These are phyloP conservation scores for Wickerhamiella shivajii DNA, from an alignment of 805 yeast species.

Conservation along the genomic window DNA sequence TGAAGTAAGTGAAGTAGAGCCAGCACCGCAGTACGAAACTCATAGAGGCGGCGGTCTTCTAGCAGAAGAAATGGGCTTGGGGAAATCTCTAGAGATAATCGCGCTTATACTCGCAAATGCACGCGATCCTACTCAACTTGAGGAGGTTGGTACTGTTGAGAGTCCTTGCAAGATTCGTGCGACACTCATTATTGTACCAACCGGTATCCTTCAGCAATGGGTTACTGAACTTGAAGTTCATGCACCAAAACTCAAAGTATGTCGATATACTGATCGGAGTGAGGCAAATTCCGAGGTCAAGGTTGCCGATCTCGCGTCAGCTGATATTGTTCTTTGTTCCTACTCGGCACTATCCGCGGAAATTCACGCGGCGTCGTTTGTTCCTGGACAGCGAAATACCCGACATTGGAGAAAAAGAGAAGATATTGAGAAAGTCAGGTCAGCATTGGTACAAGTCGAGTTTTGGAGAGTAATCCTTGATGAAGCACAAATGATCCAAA, in stretches of 20 bases:
- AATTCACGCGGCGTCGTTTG: constrained; percentile 62
- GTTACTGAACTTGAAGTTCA: constrained; percentile 46
- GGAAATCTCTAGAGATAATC: constrained; percentile 79
- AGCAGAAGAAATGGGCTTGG: constrained; percentile 96
- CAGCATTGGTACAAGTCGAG: constrained; percentile 68
- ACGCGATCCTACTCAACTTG: constrained; percentile 26
- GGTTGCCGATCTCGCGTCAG: constrained; percentile 40
- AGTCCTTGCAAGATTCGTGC: constrained; percentile 42
- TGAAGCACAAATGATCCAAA: constrained; percentile 87
- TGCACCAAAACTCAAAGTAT: constrained; percentile 47
- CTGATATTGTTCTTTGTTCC: constrained; percentile 71
- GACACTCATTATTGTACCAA: constrained; percentile 76
- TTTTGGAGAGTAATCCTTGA: constrained; percentile 86
- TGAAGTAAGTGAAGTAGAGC: constrained; percentile 1
- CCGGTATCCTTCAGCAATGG: constrained; percentile 79
- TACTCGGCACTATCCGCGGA: constrained; percentile 60
- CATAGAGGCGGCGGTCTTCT: constrained; percentile 40
- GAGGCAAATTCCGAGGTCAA: constrained; percentile 20
- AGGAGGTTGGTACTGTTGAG: constrained; percentile 25
- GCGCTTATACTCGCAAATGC: constrained; percentile 49
- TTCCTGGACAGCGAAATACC: constrained; percentile 36
- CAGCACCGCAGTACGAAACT: constrained; percentile 5
- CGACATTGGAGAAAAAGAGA: constrained; percentile 12
- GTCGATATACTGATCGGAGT: constrained; percentile 47
- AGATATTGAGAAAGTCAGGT: constrained; percentile 22